These are phyloP conservation scores for Sugiyamaella pinicola DNA, from an alignment of 1,139 yeast genomes.

Conservation along the genomic window DNA sequence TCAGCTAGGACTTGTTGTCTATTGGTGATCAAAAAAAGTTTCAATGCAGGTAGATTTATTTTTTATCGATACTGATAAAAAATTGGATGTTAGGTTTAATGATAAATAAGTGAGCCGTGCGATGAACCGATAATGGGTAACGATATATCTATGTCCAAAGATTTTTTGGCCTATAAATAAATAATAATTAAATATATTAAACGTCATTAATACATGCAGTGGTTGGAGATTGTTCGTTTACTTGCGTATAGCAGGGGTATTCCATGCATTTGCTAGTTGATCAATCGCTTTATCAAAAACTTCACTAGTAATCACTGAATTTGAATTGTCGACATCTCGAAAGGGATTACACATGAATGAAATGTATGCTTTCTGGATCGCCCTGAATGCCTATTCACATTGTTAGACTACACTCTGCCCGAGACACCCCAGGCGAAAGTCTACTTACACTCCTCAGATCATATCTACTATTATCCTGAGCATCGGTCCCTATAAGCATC, in stretches of 20 bases:
- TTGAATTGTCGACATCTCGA: conserved; percentile 34
- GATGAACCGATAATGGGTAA: not conserved
- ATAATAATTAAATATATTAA: too few relatives aligned
- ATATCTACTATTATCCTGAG: conserved; percentile 36
- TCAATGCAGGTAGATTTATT: conserved; percentile 10
- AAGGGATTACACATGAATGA: conserved; percentile 46
- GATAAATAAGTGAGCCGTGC: conserved; percentile 7
- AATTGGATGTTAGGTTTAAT: conserved; percentile 15
- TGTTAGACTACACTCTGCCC: too few relatives aligned
- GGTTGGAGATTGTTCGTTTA: not conserved
- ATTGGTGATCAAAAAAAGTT: not conserved
- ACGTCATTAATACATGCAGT: not conserved
- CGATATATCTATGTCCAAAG: too few relatives aligned
- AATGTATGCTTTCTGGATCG: conserved; percentile 43
- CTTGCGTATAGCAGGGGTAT: conserved; percentile 19
- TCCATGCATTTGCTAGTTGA: conserved; percentile 34
- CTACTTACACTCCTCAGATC: conserved; percentile 36
- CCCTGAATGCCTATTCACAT: conserved; percentile 41
- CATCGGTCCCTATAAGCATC: conserved; percentile 44
- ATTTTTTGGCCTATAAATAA: too few relatives aligned
- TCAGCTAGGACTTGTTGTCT: not conserved
- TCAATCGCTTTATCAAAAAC: conserved; percentile 36
- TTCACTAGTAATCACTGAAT: conserved; percentile 35
- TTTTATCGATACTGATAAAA: conserved; percentile 3
- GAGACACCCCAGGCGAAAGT: not conserved